These are phyloP conservation scores for Tulasnella sp. DNA, from an alignment of 768 basidiomycete species.

Conservation along the genomic window DNA sequence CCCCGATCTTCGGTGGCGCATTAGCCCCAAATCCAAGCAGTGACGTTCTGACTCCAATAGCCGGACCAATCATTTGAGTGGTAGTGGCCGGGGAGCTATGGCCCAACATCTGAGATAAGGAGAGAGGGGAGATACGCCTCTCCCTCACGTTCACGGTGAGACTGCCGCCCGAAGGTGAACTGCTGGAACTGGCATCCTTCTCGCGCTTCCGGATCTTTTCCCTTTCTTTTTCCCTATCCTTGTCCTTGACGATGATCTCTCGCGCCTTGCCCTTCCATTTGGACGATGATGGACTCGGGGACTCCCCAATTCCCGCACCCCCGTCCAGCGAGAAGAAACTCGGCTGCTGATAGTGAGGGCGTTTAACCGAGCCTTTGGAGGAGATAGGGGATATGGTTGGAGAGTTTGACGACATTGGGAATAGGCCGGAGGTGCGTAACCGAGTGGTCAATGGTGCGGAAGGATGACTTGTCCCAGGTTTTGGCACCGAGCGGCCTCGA, in stretches of 20 bases:
- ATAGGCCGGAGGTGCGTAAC: too few relatives aligned
- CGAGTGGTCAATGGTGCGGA: too few relatives aligned
- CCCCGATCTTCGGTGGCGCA: not conserved
- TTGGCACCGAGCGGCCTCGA: too few relatives aligned
- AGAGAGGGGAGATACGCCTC: not conserved
- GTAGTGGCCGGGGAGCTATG: not conserved
- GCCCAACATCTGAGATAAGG: not conserved
- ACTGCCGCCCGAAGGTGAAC: not conserved
- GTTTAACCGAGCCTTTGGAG: too few relatives aligned
- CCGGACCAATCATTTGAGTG: constrained; percentile 3
- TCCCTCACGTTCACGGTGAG: not conserved
- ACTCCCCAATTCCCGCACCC: too few relatives aligned
- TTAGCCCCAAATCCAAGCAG: constrained; percentile 12
- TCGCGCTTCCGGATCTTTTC: not conserved
- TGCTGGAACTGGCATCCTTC: not conserved
- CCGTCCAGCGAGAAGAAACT: too few relatives aligned
- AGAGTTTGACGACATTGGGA: too few relatives aligned
- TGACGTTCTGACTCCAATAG: constrained; percentile 1
- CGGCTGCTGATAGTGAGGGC: too few relatives aligned
- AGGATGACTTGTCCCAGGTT: too few relatives aligned
- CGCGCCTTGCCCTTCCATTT: too few relatives aligned
- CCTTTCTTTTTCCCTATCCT: not conserved
- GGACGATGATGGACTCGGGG: too few relatives aligned
- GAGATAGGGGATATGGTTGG: too few relatives aligned
- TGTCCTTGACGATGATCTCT: not conserved